Evolutionary conservation across 495 filamentous ascomycete species (phyloP), one percentile per base, ranked within the genome.

Genomic region (Saxophila tyrrhenica): DNA sequence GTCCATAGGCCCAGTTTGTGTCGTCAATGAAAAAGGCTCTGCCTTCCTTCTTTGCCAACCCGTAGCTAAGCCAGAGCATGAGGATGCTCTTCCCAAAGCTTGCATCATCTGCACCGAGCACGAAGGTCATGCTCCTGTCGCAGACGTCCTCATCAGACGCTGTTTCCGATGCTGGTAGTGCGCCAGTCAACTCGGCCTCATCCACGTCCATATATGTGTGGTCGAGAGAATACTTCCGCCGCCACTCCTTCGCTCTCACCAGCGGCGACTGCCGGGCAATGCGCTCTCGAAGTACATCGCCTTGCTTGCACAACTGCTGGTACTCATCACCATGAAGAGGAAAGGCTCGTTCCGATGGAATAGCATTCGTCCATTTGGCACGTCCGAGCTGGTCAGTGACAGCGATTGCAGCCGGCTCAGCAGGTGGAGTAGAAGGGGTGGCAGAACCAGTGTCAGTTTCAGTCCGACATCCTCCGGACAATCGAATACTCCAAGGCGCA

Each of bases 21-120:
- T 88, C 85, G 59, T 89, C 82, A 57, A 89, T 68, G 67, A 88
- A 87, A 62, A 89, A 90, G 0, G 77, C 74, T 20, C 86, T 67
- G 10, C 73, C 76, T 63, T 90, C 84, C 48, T 78, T 74, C 60
- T 79, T 69, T 3, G 86, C 85, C 35, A 89, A 67, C 11, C 84
- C 86, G 57, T 87, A 89, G 21, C 85, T 80, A 56, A 78, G 81
- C 84, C 85, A 90, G 35, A 89, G 58, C 64, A 81, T 75, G 73
- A 90, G 73, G 54, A 90, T 62, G 0, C 82, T 76, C 35, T 75
- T 79, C 8, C 85, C 86, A 2, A 90, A 65, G 13, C 84, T 85
- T 2, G 80, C 81, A 54, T 85, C 80, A 5, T 67, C 55, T 13
- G 82, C 77, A 61, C 86, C 83, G 57, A 90, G 69, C 8, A 84